Evolutionary conservation across 129 eudicot genomes (phyloP), one percentile per base, ranked within the genome.

Genomic region (Artemisia tridentata): DNA sequence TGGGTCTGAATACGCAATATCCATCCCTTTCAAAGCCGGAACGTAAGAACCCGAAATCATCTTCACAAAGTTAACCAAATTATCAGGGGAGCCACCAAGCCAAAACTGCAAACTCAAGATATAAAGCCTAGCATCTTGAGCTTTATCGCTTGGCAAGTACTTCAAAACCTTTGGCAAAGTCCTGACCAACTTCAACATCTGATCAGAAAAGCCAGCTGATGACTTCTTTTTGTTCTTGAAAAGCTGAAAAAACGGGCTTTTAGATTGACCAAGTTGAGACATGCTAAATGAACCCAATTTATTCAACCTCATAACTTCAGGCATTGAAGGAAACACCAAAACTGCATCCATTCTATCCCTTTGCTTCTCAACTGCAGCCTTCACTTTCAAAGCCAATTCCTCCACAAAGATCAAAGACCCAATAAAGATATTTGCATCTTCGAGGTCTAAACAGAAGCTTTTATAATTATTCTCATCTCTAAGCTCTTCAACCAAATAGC

Each of bases 71-170:
- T 95, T 95, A 6, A 81, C 91, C 83, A 95, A 63, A 84, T 95
- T 95, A 79, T 95, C 97, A 58, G 99, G 99, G 0, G 99, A 95
- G 21, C 99, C 99, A 21, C 99, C 99, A 27, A 95, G 97, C 99
- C 97, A 95, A 73, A 95, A 95, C 95, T 95, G 97, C 82, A 95
- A 74, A 77, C 99, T 95, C 2, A 95, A 88, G 11, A 95, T 95
- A 16, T 90, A 95, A 78, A 88, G 79, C 84, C 99, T 83, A 11
- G 99, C 97, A 75, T 95, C 99, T 31, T 95, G 99, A 15, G 99
- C 99, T 52, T 95, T 95, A 72, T 95, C 99, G 57, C 96, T 95
- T 0, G 99, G 97, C 88, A 95, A 76, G 51, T 95, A 95, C 88
- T 95, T 95, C 59, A 95, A 70, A 19, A 95, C 99, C 80, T 95